These are phyloP conservation scores for Malus hybrid DNA, from an alignment of 331 rosid genomes.

Conservation along the genomic window DNA sequence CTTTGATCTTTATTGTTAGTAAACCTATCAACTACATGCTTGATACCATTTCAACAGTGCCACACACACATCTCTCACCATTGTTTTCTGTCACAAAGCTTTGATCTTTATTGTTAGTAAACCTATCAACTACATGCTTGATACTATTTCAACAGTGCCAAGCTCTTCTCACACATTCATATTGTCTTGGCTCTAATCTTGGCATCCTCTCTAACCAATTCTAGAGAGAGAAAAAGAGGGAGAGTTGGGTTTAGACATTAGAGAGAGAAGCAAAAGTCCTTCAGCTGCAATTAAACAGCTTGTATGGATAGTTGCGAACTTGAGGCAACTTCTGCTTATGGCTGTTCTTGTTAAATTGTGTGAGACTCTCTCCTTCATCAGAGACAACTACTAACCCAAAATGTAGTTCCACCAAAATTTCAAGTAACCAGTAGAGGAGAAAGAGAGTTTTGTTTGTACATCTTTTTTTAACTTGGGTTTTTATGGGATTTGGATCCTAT, in stretches of 20 bases:
- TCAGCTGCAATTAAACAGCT: neutral
- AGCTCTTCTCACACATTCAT: slow-evolving; percentile 70
- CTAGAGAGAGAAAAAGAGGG: neutral
- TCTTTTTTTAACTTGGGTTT: neutral
- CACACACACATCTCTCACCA: too few species aligned
- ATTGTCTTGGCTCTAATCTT: slow-evolving; percentile 64
- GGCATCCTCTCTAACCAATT: slow-evolving; percentile 37
- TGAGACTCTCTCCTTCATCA: too few species aligned
- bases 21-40: too few species aligned
- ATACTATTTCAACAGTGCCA: slow-evolving; percentile 45
- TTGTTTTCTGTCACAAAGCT: too few species aligned
- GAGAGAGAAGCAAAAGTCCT: neutral
- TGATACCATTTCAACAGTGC: too few species aligned
- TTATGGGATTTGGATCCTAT: too few species aligned
- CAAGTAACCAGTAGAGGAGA: slow-evolving; percentile 3
- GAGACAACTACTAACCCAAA: slow-evolving; percentile 9
- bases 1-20: too few species aligned
- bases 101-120: too few species aligned
- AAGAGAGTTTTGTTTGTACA: neutral
- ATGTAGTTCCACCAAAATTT: slow-evolving; percentile 25
- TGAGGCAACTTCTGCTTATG: neutral
- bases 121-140: too few species aligned
- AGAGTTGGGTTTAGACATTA: neutral
- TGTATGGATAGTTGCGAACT: neutral
- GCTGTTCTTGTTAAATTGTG: too few species aligned